Evolutionary conservation across 2,329 filamentous ascomycete species (phyloP).

Genomic region (Fusarium poae): DNA sequence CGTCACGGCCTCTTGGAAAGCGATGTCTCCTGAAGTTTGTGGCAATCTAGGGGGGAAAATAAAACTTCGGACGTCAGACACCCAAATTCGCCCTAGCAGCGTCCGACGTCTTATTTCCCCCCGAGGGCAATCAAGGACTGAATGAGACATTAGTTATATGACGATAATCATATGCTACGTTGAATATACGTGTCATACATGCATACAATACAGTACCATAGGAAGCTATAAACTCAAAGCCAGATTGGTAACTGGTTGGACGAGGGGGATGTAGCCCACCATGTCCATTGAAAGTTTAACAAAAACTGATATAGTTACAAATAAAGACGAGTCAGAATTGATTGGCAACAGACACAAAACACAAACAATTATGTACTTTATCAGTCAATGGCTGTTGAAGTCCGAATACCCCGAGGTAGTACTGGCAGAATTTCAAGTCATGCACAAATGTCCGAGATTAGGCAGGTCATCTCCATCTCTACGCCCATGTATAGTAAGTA

Average conservation of each 20-base stretch:
- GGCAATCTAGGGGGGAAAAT: conserved; percentile 51
- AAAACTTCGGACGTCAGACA: no score
- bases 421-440: background rate
- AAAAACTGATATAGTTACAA: background rate
- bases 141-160: background rate
- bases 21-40: conserved; percentile 68
- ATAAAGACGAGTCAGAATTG: background rate
- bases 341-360: background rate
- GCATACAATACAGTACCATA: background rate
- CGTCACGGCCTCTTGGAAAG: conserved; percentile 71
- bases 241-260: background rate
- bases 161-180: background rate
- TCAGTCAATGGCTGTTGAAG: conserved; percentile 10
- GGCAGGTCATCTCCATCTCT: background rate
- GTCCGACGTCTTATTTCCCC: no score
- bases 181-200: conserved; percentile 2
- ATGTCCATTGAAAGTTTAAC: background rate
- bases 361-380: background rate
- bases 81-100: no score
- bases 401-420: conserved; percentile 11
- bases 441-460: background rate
- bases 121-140: conserved; percentile 39
- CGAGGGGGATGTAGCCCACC: background rate
- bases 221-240: background rate
- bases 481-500: background rate